phyloP scores from a whole-genome alignment of 1,284 basidiomycete species.

The Sporisorium exsertum region DNA sequence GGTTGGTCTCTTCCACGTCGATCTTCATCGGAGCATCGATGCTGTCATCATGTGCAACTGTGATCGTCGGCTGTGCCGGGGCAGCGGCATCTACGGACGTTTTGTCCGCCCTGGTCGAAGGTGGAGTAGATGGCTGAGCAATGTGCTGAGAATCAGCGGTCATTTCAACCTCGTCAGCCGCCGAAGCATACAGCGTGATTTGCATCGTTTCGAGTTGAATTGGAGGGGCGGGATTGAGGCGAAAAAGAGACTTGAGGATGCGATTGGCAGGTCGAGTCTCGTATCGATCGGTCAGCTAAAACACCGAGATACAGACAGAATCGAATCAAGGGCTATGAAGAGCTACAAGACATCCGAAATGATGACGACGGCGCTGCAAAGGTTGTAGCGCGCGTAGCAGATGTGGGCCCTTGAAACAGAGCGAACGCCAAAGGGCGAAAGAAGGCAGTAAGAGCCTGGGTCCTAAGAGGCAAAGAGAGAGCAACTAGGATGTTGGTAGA shows the following conservation, averaged over 20 bases:
- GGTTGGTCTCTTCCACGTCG: constrained; percentile 42
- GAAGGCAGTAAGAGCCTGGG: background rate
- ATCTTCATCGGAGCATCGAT: constrained; percentile 30
- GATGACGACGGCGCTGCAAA: constrained; percentile 16
- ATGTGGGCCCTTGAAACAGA: background rate
- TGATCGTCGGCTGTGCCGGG: background rate
- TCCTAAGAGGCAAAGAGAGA: background rate
- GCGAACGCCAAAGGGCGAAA: background rate
- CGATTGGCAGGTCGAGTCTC: constrained; percentile 10
- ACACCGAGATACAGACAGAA: constrained; percentile 38
- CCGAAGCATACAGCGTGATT: constrained; percentile 6
- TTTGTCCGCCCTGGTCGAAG: no score
- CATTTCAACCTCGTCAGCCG: background rate
- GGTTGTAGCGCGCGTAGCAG: constrained; percentile 13
- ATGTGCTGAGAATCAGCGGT: background rate
- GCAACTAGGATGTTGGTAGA: background rate
- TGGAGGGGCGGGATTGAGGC: background rate
- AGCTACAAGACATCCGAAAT: constrained; percentile 22
- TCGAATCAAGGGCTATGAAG: constrained; percentile 9
- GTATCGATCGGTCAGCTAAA: constrained; percentile 54
- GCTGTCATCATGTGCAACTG: background rate
- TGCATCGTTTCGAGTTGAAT: constrained; percentile 2
- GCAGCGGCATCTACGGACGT: background rate
- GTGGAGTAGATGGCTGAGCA: background rate
- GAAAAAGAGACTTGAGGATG: constrained; percentile 10